These are phyloP conservation scores for Gymnopilus junonius DNA, from an alignment of 768 basidiomycete genomes.

Conservation along the genomic window DNA sequence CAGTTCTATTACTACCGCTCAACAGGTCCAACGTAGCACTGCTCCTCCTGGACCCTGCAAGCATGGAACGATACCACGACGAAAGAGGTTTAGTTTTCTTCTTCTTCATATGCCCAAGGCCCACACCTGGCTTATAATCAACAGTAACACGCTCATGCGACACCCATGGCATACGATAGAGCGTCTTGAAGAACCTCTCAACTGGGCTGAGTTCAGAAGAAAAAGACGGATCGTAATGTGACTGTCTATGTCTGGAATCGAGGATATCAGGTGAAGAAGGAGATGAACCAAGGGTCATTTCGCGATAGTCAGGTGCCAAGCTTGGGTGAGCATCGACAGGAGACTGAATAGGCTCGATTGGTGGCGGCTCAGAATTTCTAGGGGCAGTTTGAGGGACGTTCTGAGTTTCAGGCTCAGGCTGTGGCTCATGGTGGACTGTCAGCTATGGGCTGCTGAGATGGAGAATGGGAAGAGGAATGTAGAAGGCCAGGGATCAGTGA, in stretches of 20 bases:
- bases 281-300: slow-evolving; percentile 36
- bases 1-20: slow-evolving; percentile 29
- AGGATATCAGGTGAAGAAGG: slow-evolving; percentile 20
- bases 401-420: background rate
- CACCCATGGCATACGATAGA: slow-evolving; percentile 54
- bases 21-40: slow-evolving; percentile 36
- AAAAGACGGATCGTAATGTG: slow-evolving; percentile 40
- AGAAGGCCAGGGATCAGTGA: slow-evolving; percentile 11
- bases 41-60: slow-evolving; percentile 24
- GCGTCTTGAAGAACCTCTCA: slow-evolving; percentile 42
- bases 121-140: slow-evolving; percentile 45
- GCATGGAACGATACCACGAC: slow-evolving; percentile 39
- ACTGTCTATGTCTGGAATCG: slow-evolving; percentile 21
- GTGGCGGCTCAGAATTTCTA: slow-evolving; percentile 9
- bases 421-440: background rate
- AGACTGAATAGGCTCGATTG: slow-evolving; percentile 21
- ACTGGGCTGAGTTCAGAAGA: slow-evolving; percentile 41
- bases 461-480: slow-evolving; percentile 3
- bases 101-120: slow-evolving; percentile 17
- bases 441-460: background rate
- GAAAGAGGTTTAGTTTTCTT: slow-evolving; percentile 30
- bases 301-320: slow-evolving; percentile 40
- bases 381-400: slow-evolving; percentile 1
- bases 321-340: slow-evolving; percentile 37
- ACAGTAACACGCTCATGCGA: slow-evolving; percentile 47